Evolutionary conservation across 768 basidiomycete species (phyloP).

Genomic region (Dentipellis fragilis): DNA sequence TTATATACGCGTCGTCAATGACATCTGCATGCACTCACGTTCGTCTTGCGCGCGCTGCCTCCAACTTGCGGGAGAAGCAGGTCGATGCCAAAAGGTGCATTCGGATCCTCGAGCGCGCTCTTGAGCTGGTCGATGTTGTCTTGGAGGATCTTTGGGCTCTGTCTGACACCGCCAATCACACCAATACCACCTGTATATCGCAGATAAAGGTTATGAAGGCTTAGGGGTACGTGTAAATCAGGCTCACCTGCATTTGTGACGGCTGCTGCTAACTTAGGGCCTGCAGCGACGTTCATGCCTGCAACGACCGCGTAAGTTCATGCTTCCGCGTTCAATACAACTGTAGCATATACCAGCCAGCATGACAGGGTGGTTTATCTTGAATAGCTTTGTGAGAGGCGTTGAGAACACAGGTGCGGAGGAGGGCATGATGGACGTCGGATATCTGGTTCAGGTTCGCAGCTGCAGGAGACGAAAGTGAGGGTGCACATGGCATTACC

Average conservation of each 20-base stretch:
- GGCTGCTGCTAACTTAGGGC: constrained; percentile 74
- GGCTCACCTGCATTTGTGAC: constrained; percentile 76
- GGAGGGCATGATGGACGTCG: constrained; percentile 37
- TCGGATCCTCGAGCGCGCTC: constrained; percentile 60
- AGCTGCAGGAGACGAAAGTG: no score
- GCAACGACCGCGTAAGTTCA: constrained; percentile 1
- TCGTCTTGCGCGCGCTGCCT: constrained; percentile 76
- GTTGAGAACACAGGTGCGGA: constrained; percentile 59
- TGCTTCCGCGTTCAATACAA: no score
- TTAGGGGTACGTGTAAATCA: not conserved
- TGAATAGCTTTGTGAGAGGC: constrained; percentile 66
- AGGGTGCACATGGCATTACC: no score
- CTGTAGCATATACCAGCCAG: constrained; percentile 43
- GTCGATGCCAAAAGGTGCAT: constrained; percentile 76
- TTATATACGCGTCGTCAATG: not conserved
- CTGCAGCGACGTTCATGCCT: constrained; percentile 83
- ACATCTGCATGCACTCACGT: constrained; percentile 26
- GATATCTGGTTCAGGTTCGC: no score
- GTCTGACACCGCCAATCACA: constrained; percentile 76
- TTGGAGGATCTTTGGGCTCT: constrained; percentile 62
- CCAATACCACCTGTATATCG: constrained; percentile 56
- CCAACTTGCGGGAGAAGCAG: constrained; percentile 77
- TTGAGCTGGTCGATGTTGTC: constrained; percentile 66
- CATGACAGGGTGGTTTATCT: constrained; percentile 77
- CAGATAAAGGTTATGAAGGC: not conserved